Percentiles rank a stretch among this genome's conserved stretches.
These are phyloP conservation scores for Rubroboletus satanas DNA, from an alignment of 768 basidiomycete genomes.

Conservation along the genomic window DNA sequence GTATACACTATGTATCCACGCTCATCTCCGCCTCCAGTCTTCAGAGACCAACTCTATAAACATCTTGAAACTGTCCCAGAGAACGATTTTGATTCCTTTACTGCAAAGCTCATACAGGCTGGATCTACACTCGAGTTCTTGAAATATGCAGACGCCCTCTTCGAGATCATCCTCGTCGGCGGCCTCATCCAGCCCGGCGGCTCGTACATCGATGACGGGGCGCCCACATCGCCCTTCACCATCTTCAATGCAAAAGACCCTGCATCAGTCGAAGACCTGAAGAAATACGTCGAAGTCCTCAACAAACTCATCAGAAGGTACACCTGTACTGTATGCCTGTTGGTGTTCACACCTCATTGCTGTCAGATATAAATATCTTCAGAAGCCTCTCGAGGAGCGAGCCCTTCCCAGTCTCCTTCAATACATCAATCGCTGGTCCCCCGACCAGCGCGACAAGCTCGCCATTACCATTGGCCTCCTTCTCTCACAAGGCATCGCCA, in stretches of 20 bases:
- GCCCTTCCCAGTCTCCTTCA: conserved; percentile 83
- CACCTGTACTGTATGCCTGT: conserved; percentile 12
- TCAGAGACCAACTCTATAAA: conserved; percentile 91
- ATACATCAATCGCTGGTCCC: conserved; percentile 82
- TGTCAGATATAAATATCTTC: conserved; percentile 95
- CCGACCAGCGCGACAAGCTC: conserved; percentile 76
- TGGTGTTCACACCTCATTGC: not conserved
- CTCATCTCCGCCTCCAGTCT: conserved; percentile 49
- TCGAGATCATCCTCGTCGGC: conserved; percentile 93
- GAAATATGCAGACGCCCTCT: conserved; percentile 96
- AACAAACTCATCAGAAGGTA: conserved; percentile 95
- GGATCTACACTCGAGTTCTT: conserved; percentile 91
- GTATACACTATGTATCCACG: not conserved
- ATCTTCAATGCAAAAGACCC: conserved; percentile 79
- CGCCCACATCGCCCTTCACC: conserved; percentile 84
- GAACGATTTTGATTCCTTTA: conserved; percentile 78
- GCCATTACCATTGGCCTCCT: conserved; percentile 77
- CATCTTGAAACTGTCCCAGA: conserved; percentile 79
- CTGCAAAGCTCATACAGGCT: conserved; percentile 84
- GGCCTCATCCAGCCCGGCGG: conserved; percentile 97
- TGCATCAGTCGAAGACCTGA: conserved; percentile 79
- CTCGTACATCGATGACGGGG: conserved; percentile 81
- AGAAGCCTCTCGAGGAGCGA: conserved; percentile 88
- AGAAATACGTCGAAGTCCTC: conserved; percentile 90
- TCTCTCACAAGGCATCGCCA: conserved; percentile 78